These are phyloP conservation scores for Epichloe hybrida DNA, from an alignment of 2,329 filamentous ascomycete species.

Conservation along the genomic window DNA sequence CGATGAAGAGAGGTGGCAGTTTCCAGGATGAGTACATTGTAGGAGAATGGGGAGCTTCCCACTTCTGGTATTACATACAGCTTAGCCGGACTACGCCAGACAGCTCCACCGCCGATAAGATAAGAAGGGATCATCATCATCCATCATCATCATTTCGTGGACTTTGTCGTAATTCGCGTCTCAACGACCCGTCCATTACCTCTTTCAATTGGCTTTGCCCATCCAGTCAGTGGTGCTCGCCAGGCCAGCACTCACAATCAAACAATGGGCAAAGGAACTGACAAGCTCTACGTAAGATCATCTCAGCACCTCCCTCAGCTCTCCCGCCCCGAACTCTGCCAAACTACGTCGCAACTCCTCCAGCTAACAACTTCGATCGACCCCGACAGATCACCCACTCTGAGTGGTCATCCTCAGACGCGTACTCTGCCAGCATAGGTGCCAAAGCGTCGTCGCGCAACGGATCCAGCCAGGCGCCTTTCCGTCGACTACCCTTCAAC, in stretches of 20 bases:
- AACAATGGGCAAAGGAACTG: slow-evolving; percentile 30
- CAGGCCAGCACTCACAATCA: background rate
- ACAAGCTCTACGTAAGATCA: slow-evolving; percentile 29
- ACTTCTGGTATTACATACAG: background rate
- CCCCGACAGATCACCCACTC: slow-evolving; percentile 68
- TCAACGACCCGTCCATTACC: background rate
- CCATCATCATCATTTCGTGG: too few species aligned
- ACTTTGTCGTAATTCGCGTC: background rate
- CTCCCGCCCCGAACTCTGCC: background rate
- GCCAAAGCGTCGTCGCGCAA: slow-evolving; percentile 45
- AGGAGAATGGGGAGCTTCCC: background rate
- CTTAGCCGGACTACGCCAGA: background rate
- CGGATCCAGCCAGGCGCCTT: slow-evolving; percentile 39
- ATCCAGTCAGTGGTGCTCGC: background rate
- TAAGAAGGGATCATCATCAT: background rate
- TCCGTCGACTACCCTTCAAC: slow-evolving; percentile 90
- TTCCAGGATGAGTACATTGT: background rate
- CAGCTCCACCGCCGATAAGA: background rate
- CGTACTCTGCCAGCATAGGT: slow-evolving; percentile 70
- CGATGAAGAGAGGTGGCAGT: background rate
- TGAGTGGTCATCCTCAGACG: slow-evolving; percentile 88
- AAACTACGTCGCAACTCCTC: background rate
- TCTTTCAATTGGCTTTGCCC: background rate
- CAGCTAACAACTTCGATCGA: slow-evolving; percentile 1
- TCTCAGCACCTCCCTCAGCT: background rate